Evolutionary conservation across 768 basidiomycete genomes (phyloP), one percentile per base, ranked within the genome.

Genomic region (Hygrocybe punicea): DNA sequence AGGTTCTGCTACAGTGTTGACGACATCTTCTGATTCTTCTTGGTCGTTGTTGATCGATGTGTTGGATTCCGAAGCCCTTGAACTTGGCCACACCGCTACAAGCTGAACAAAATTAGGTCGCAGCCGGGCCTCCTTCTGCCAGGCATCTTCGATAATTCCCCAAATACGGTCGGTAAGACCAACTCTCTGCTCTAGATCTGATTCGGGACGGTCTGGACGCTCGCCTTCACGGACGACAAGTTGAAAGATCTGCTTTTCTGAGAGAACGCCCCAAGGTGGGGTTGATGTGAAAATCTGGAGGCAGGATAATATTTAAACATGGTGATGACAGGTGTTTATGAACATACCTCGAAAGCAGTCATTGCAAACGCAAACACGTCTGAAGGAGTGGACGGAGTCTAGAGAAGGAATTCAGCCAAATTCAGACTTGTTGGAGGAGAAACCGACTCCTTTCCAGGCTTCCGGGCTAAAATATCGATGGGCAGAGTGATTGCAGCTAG

Each of bases 351-450:
- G 19, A 62, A 58, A 23, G 67, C 60, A 39, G 49, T 60, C 68
- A 69, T 69, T 2, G 67, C 65, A 62, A 66, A 69, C 1, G 68
- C 65, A 51, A 58, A 69, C 10, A 68, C 67, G 46, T 69, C 68
- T 6, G 68, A 68, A n/a, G 66, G 33, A 36, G 57, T 58, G 23
- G 66, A 66, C 9, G 60, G 29, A 6, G 65, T 65, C 67, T 69
- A 46, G 4, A 51, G 57, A 25, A 34, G 9, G 24, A 16, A 33
- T 36, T 51, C n/a, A 58, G 51, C 9, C 19, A 1, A 6, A 52
- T 2, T 16, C 34, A 44, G 39, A 13, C 14, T 23, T 4, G 33
- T 47, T 23, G 23, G 23, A 9, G 21, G 44, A 35, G 42, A 35
- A 14, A 62, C 67, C 49, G 47, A 69, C 67, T 24, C 67, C 68